These are phyloP conservation scores for Cladosporium austrohemisphaericum DNA, from an alignment of 2,329 filamentous ascomycete species.

Conservation along the genomic window DNA sequence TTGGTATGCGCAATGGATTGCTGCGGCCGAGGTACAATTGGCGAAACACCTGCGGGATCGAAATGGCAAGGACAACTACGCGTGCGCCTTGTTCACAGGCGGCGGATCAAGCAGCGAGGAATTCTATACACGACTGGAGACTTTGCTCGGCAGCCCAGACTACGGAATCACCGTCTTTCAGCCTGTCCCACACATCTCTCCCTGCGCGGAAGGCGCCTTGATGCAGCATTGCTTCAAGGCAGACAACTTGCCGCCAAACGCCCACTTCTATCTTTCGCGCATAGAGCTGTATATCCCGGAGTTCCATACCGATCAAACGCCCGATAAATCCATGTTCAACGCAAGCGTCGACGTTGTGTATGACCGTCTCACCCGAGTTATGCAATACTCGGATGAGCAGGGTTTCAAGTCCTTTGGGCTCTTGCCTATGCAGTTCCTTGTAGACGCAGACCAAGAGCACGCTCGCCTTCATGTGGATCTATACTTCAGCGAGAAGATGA, in stretches of 20 bases:
- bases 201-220: background rate
- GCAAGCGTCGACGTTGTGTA: background rate
- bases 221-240: background rate
- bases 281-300: background rate
- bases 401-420: too few species aligned
- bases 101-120: background rate
- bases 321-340: background rate
- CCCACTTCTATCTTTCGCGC: background rate
- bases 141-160: background rate
- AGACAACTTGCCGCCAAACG: background rate
- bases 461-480: background rate
- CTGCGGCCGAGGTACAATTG: background rate
- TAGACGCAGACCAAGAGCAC: background rate
- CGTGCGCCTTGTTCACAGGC: background rate
- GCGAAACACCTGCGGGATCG: background rate
- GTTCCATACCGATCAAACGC: background rate
- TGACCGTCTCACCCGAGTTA: background rate
- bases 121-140: background rate
- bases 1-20: background rate
- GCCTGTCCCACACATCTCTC: background rate
- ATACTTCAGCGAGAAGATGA: background rate
- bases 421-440: background rate
- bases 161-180: background rate
- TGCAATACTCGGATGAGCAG: too few species aligned
- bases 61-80: background rate